Evolutionary conservation across 1,139 yeast genomes (phyloP), one percentile per base, ranked within the genome.

Genomic region (Suhomyces bokatorum): DNA sequence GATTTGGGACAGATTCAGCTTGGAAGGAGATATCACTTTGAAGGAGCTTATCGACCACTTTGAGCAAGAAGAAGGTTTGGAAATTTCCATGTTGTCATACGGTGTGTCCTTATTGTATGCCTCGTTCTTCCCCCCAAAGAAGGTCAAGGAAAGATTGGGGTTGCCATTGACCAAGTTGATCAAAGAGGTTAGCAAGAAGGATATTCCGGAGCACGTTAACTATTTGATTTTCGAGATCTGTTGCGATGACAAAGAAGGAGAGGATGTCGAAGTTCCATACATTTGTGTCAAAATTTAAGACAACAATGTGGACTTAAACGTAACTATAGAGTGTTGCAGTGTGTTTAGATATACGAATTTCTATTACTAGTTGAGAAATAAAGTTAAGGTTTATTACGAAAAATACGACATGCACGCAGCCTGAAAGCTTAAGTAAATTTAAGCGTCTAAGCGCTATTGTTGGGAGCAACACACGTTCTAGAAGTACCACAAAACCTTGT

Each of bases 211-310:
- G 4, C 90, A 87, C 62, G 83, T 81, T 46, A 83, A 83, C 64
- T 81, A 87, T 34, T 75, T 93, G 67, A 83, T 91, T 47, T 78
- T 95, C 50, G 99, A 93, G 67, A 78, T 93, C 35, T 89, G 97
- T 63, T 88, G 95, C 49, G 99, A 93, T 60, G 99, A 93, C 63
- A 75, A 81, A 59, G 79, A 84, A 42, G 99, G 95, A 33, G 97
- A 93, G 63, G 99, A 95, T 64, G 97, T 90, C 22, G 99, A 91
- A 59, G 89, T 90, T 52, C 99, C 99, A 33, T 89, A 81, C 62
- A 80, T 90, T 48, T 81, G 83, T 49, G 76, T 86, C 47, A 81
- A 79, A 59, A 47, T 60, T 37, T 61, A 48, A 44, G 35, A 14
- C 17, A 14, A 12, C 17, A 43, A 22, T 42, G 13, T 15, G 37